phyloP scores from a whole-genome alignment of 352 stramenopile genomes.

The Aphanomyces euteiches region DNA sequence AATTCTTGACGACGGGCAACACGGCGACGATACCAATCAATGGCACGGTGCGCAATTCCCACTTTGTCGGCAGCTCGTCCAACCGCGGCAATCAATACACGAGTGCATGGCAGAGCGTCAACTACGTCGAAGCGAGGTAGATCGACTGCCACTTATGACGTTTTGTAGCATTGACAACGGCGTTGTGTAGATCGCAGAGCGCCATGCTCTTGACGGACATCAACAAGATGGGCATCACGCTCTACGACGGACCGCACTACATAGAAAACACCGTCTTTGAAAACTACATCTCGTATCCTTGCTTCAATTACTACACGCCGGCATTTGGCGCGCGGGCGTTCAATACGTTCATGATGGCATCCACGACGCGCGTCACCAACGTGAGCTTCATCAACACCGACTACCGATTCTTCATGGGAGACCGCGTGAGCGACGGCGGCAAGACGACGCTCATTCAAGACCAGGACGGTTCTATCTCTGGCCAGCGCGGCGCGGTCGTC shows the following conservation, averaged over 20 bases:
- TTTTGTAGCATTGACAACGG: neutral
- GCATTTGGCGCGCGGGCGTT: constrained; percentile 39
- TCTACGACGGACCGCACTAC: constrained; percentile 42
- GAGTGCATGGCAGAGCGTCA: constrained; percentile 39
- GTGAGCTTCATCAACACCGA: constrained; percentile 37
- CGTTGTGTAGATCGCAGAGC: constrained; percentile 34
- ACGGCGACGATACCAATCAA: constrained; percentile 34
- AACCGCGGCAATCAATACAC: constrained; percentile 44
- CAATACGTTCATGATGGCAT: constrained; percentile 42
- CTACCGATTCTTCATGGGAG: constrained; percentile 32
- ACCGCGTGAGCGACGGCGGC: constrained; percentile 38
- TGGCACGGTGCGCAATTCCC: constrained; percentile 40
- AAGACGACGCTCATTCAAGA: constrained; percentile 40
- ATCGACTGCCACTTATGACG: neutral
- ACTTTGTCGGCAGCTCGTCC: constrained; percentile 39
- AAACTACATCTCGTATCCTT: constrained; percentile 42
- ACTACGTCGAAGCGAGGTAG: constrained; percentile 39
- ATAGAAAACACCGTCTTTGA: constrained; percentile 40
- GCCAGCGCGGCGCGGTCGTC: constrained; percentile 30
- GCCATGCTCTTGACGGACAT: constrained; percentile 35
- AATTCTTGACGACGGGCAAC: constrained; percentile 41
- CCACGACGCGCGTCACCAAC: constrained; percentile 30
- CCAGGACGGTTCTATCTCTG: constrained; percentile 34
- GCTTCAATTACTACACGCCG: constrained; percentile 41
- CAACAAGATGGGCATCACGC: constrained; percentile 39